Percentiles rank a stretch among this genome's conserved stretches.
phyloP scores from a whole-genome alignment of 805 yeast species.

The Candida lessepsii region DNA sequence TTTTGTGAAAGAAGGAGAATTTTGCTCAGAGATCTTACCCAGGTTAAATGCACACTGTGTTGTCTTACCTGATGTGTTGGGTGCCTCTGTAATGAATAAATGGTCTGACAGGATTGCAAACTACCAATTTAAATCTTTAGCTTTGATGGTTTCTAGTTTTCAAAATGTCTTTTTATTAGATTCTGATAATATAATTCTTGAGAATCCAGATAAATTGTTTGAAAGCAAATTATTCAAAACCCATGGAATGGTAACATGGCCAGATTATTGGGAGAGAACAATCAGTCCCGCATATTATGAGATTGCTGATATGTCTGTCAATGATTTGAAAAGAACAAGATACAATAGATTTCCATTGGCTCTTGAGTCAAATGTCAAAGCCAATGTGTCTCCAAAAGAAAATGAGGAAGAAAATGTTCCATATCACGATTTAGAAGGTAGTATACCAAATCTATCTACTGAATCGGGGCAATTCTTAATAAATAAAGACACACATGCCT shows the following conservation, averaged over 20 bases:
- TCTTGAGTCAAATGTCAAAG: conserved; percentile 11
- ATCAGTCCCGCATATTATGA: conserved; percentile 37
- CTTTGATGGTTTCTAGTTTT: conserved; percentile 33
- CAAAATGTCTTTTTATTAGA: conserved; percentile 34
- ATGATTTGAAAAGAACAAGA: conserved; percentile 28
- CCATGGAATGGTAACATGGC: conserved; percentile 42
- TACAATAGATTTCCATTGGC: conserved; percentile 26
- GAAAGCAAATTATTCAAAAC: conserved; percentile 27
- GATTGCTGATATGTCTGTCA: conserved; percentile 30
- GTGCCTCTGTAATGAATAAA: conserved; percentile 44
- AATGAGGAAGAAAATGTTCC: conserved; percentile 31
- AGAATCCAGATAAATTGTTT: conserved; percentile 31
- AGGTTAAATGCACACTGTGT: conserved; percentile 64
- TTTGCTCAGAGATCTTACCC: conserved; percentile 64
- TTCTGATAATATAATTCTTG: conserved; percentile 32
- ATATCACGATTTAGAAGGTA: conserved; percentile 63
- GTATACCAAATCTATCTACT: conserved; percentile 67
- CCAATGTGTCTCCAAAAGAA: conserved; percentile 10
- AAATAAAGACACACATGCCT: conserved; percentile 56
- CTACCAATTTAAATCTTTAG: conserved; percentile 69
- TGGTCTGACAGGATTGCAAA: conserved; percentile 47
- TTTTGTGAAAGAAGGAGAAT: conserved; percentile 29
- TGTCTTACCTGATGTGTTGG: conserved; percentile 48
- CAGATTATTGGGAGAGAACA: conserved; percentile 42
- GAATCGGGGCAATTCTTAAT: conserved; percentile 69